phyloP scores from a whole-genome alignment of 1,284 basidiomycete genomes.

The Cutaneotrichosporon sp. region DNA sequence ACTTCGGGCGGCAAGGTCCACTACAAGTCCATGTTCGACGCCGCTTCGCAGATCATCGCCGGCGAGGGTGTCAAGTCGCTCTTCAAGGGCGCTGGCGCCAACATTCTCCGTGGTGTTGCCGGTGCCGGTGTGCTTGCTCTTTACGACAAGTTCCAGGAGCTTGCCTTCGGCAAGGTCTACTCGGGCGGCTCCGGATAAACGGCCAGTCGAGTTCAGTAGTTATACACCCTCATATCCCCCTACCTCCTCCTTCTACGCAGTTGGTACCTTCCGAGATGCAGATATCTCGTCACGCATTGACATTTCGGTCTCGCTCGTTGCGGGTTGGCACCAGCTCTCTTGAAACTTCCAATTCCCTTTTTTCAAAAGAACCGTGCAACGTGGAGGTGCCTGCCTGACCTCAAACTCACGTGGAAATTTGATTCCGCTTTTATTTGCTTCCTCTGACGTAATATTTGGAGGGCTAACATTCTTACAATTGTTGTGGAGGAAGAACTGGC shows the following conservation, averaged over 20 bases:
- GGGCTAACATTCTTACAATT: too few species aligned
- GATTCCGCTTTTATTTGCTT: too few species aligned
- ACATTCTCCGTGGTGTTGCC: slow-evolving; percentile 64
- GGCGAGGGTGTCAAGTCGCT: slow-evolving; percentile 59
- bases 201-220: background rate
- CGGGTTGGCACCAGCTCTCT: too few species aligned
- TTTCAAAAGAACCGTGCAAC: too few species aligned
- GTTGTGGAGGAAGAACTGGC: too few species aligned
- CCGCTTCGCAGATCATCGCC: slow-evolving; percentile 59
- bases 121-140: slow-evolving; percentile 66
- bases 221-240: background rate
- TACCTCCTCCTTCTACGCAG: background rate
- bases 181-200: slow-evolving; percentile 44
- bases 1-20: slow-evolving; percentile 64
- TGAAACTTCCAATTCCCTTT: too few species aligned
- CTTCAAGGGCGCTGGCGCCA: slow-evolving; percentile 57
- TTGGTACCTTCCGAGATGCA: background rate
- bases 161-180: slow-evolving; percentile 93
- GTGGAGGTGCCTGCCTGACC: too few species aligned
- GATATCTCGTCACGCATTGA: slow-evolving; percentile 1
- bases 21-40: slow-evolving; percentile 58
- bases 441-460: too few species aligned
- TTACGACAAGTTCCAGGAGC: slow-evolving; percentile 51
- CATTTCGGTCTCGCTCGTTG: too few species aligned
- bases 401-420: too few species aligned